Base-by-base conservation (phyloP, 495 filamentous ascomycete genomes). In the Podospora tetraspora region DNA sequence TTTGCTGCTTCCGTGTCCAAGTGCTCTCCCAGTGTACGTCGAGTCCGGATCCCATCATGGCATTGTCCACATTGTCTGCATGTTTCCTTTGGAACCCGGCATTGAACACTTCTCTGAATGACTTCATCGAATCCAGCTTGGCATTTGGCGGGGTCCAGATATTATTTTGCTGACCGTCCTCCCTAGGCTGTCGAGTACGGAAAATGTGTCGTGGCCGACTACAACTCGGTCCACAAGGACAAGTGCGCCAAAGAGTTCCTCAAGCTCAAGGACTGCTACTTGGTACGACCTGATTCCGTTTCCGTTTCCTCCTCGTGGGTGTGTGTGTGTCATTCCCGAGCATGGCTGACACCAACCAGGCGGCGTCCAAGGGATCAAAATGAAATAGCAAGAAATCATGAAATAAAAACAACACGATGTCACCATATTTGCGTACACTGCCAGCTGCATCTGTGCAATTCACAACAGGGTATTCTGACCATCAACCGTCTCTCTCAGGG, bases 171-270 rank as follows among this genome's bases (percentile, higher is more conserved):
- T 57, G 25, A 71, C 52, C 58, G 2, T 61, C 25, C 2, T 12
- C 61, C 57, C 65, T 66, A 98, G 94, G 89, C 91, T 62, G 84
- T 92, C 9, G 84, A 85, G 19, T 99, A 98, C 73, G 95, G 95
- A 63, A 93, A 93, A 84, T 99, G 95, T 76, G 87, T 99, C 67
- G 83, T 95, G 37, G 87, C 87, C 10, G 94, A 99, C 76, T 98
- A 96, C 79, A 94, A 93, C 74, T 87, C 92, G 24, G 87, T 97
- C 5, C 85, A 94, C 70, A 96, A 96, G 72, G 92, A 97, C 77
- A 93, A 94, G 83, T 99, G 95, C 74, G 82, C 84, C 3, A 87
- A 86, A 62, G 92, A 97, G 74, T 98, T 99, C 68, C 79, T 96
- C 78, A 87, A 79, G 70, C 77, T 98, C 62, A 97, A 97, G 78